Percentiles rank a stretch among this genome's conserved stretches.
Evolutionary conservation across 768 basidiomycete species (phyloP).

Genomic region (Tricholomella constricta): DNA sequence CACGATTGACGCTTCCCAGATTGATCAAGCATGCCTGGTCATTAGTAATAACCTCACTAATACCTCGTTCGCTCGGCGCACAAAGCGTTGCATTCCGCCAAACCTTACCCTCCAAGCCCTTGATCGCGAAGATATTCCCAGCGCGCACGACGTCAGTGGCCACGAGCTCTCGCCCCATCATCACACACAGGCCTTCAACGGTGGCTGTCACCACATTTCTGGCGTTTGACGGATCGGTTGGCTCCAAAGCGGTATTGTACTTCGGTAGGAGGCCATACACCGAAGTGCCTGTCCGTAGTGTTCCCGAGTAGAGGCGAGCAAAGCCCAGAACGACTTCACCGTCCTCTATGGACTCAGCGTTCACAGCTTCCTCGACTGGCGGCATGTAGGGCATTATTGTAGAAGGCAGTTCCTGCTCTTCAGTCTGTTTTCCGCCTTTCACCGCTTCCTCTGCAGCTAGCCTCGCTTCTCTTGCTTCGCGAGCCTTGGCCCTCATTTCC

Average conservation of each 20-base stretch:
- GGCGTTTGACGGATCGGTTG: constrained; percentile 67
- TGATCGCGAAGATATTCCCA: constrained; percentile 93
- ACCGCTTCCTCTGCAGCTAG: constrained; percentile 23
- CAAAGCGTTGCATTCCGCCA: constrained; percentile 92
- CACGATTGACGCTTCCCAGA: constrained; percentile 68
- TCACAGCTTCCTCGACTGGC: constrained; percentile 7
- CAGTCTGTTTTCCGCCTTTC: constrained; percentile 11
- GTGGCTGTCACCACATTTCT: constrained; percentile 59
- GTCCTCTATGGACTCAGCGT: constrained; percentile 29
- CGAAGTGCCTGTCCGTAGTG: constrained; percentile 60
- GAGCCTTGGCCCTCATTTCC: constrained; percentile 72
- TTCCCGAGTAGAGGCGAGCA: constrained; percentile 91
- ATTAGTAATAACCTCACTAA: constrained; percentile 32
- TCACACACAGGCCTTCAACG: constrained; percentile 84
- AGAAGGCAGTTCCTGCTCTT: constrained; percentile 6
- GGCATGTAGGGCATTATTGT: constrained; percentile 16
- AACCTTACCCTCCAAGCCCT: constrained; percentile 86
- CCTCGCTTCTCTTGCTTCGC: constrained; percentile 47
- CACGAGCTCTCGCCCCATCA: constrained; percentile 98
- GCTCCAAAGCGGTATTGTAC: constrained; percentile 65
- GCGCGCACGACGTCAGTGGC: constrained; percentile 81
- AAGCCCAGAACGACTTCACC: constrained; percentile 86
- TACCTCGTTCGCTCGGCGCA: constrained; percentile 52
- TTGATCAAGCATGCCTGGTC: constrained; percentile 68
- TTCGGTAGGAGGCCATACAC: constrained; percentile 86